Base-by-base conservation (phyloP, 2,329 filamentous ascomycete genomes). In the Scytalidium sp. region DNA sequence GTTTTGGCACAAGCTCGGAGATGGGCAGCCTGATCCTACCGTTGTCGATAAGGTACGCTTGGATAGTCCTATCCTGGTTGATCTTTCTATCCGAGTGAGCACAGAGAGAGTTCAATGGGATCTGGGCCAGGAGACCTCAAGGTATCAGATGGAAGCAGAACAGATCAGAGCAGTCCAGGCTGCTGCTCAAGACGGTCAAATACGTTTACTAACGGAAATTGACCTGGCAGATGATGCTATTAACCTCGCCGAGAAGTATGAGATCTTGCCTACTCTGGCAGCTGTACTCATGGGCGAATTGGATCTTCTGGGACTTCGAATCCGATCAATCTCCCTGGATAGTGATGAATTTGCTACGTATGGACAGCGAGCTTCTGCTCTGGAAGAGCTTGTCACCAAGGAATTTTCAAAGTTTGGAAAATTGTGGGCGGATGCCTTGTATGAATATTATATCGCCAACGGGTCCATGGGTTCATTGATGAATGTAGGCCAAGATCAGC, bases 391-490 rank as follows among this genome's bases (percentile, higher is more conserved):
- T 62, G 52, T 62, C 19, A 46, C 71, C 13, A 62, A 62, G 11
- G 78, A 76, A 52, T 81, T 79, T 54, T 64, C 69, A 19, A 73
- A 66, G 49, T 80, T 78, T 55, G 76, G 75, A 7, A 69, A 71
- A 43, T 56, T 60, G 17, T 81, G 76, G 76, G 76, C 77, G 3
- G 84, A 85, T 58, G 87, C 90, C 1, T 88, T 90, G 54, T 97
- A 96, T 66, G 81, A 88, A 50, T 85, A 86, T 55, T 77, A 93
- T 48, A 85, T 97, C 47, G 75, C 80, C 27, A 79, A 81, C 59
- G 80, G 81, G 49, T 80, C 87, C 42, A 76, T 88, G 41, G 76
- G 83, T 57, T 76, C 80, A 2, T 75, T 97, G 22, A 76, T 99
- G 47, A 79, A 84, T 59, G 88, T 88, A 51, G 75, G 85, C 21